phyloP scores from a whole-genome alignment of 495 filamentous ascomycete genomes.

The Aspergillus egyptiacus region DNA sequence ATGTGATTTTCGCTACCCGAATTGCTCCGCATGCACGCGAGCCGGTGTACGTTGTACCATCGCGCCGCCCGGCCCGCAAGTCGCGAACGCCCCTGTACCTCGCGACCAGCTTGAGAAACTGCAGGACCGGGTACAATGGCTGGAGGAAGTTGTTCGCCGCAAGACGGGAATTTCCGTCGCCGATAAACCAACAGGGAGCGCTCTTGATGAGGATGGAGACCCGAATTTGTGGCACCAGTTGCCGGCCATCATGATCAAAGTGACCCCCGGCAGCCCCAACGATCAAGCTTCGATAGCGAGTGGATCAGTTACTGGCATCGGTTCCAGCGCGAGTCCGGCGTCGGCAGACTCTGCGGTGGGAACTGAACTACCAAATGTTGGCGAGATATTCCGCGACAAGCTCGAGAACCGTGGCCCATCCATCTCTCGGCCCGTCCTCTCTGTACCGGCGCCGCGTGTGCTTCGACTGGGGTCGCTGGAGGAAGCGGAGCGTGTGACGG shows the following conservation, averaged over 20 bases:
- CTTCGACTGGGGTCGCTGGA: conserved; percentile 35
- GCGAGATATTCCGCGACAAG: conserved; percentile 43
- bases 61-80: conserved; percentile 38
- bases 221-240: conserved; percentile 42
- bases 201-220: conserved; percentile 35
- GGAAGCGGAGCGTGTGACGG: conserved; percentile 34
- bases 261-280: conserved; percentile 22
- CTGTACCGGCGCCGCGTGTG: conserved; percentile 31
- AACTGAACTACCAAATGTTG: conserved; percentile 37
- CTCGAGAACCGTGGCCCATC: conserved; percentile 39
- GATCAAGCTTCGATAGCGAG: conserved; percentile 9
- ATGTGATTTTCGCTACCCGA: conserved; percentile 50
- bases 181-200: conserved; percentile 29
- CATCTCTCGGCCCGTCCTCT: conserved; percentile 30
- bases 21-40: conserved; percentile 47
- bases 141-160: conserved; percentile 39
- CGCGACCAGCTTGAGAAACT: conserved; percentile 47
- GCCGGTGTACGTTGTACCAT: conserved; percentile 48
- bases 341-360: conserved; percentile 24
- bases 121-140: conserved; percentile 47
- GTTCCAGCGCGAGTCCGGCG: conserved; percentile 22
- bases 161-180: conserved; percentile 36
- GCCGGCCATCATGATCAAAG: conserved; percentile 39
- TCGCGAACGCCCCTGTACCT: conserved; percentile 38
- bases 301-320: conserved; percentile 19